phyloP scores from a whole-genome alignment of 139 green algal genomes.

The Penium margaritaceum region DNA sequence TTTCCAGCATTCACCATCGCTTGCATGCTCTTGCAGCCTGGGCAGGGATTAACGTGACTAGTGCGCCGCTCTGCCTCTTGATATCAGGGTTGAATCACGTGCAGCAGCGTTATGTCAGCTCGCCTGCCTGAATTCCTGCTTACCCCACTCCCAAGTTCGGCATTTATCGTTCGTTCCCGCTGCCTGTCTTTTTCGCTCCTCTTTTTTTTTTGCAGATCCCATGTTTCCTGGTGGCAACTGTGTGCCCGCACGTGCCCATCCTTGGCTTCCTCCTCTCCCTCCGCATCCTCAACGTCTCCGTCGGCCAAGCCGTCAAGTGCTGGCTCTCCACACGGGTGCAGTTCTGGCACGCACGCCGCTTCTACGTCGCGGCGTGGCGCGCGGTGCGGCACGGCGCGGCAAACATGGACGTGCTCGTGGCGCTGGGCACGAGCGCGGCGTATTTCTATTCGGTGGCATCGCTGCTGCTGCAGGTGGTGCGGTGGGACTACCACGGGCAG shows the following conservation, averaged over 20 bases:
- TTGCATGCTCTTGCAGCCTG: too few species aligned
- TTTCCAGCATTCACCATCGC: too few species aligned
- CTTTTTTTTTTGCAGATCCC: too few species aligned
- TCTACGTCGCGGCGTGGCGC: conserved; percentile 76
- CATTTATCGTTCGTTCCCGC: too few species aligned
- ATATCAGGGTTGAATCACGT: too few species aligned
- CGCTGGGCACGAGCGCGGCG: conserved; percentile 81
- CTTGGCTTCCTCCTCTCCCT: conserved; percentile 40
- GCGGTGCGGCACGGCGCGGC: conserved; percentile 61
- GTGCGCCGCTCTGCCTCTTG: too few species aligned
- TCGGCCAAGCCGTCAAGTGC: conserved; percentile 74
- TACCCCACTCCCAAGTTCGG: too few species aligned
- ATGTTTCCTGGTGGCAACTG: too few species aligned
- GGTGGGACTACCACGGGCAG: neutral
- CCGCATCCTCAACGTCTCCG: conserved; percentile 62
- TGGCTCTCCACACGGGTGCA: conserved; percentile 76
- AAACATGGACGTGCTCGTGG: conserved; percentile 98
- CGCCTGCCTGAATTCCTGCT: too few species aligned
- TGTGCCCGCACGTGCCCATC: conserved; percentile 60
- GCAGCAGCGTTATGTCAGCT: too few species aligned
- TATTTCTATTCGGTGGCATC: conserved; percentile 84
- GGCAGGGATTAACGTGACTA: too few species aligned
- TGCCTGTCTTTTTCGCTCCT: too few species aligned
- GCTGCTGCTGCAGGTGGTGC: conserved; percentile 69
- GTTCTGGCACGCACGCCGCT: conserved; percentile 84